Evolutionary conservation across 176 grass and related monocot genomes (phyloP).

Genomic region (Tillandsia fasciculata): DNA sequence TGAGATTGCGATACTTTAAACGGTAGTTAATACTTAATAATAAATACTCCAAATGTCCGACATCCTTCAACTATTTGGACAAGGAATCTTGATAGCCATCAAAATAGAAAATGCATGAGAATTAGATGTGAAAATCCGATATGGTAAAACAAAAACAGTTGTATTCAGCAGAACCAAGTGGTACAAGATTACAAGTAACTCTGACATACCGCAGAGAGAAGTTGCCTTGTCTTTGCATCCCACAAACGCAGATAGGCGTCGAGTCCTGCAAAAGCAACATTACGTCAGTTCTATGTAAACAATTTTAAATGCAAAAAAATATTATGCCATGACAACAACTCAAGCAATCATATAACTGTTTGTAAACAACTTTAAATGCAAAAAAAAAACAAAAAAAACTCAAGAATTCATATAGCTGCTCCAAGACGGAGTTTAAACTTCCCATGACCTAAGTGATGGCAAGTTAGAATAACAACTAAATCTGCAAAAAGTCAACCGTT

Average conservation of each 20-base stretch:
- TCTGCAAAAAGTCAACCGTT: too few species aligned
- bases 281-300: constrained; percentile 15
- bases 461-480: too few species aligned
- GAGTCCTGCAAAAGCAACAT: constrained; percentile 42
- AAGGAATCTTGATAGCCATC: not conserved
- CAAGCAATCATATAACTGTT: not conserved
- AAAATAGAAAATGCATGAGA: not conserved
- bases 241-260: constrained; percentile 81
- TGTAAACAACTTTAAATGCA: not conserved
- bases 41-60: not conserved
- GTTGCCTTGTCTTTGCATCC: constrained; percentile 77
- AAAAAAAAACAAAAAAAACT: too few species aligned
- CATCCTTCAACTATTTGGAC: not conserved
- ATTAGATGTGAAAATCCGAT: not conserved
- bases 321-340: not conserved
- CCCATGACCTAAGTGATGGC: too few species aligned
- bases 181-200: not conserved
- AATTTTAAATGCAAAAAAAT: not conserved
- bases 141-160: not conserved
- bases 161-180: not conserved
- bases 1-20: too few species aligned
- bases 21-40: too few species aligned
- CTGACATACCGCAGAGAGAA: constrained; percentile 59
- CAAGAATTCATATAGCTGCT: too few species aligned
- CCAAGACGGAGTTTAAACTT: too few species aligned